Percentiles rank a stretch among this genome's conserved stretches.
Conservation (phyloP, 2,329 filamentous ascomycete species). For the Ophiostoma montium region DNA sequence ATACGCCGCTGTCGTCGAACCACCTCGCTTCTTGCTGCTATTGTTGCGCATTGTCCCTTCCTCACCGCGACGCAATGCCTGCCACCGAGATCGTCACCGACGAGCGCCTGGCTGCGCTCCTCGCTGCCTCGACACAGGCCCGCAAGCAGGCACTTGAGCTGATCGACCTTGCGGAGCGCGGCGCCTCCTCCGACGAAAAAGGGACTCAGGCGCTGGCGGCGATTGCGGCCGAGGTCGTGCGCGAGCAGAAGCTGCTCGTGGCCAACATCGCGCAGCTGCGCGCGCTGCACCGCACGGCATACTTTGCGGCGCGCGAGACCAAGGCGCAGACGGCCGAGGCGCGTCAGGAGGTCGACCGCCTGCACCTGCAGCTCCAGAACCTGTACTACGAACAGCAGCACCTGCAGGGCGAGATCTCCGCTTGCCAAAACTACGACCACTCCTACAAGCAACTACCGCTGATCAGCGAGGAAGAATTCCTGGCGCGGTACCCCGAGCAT, state of each 20-base stretch:
- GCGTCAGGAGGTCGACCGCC: slow-evolving; percentile 75
- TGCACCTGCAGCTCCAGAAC: slow-evolving; percentile 90
- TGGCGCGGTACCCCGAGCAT: slow-evolving; percentile 62
- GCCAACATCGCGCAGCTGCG: slow-evolving; percentile 69
- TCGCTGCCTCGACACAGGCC: slow-evolving; percentile 59
- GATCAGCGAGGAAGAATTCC: slow-evolving; percentile 69
- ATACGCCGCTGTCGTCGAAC: too few relatives aligned
- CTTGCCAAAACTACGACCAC: slow-evolving; percentile 86
- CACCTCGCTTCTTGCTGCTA: too few relatives aligned
- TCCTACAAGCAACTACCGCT: slow-evolving; percentile 78
- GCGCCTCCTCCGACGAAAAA: slow-evolving; percentile 15
- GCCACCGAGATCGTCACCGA: slow-evolving; percentile 48
- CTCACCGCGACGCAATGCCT: slow-evolving; percentile 28
- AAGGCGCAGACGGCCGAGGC: slow-evolving; percentile 78
- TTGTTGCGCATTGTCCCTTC: too few relatives aligned
- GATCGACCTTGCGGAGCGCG: slow-evolving; percentile 34
- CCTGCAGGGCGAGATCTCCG: slow-evolving; percentile 74
- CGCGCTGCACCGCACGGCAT: slow-evolving; percentile 67
- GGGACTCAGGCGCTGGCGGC: slow-evolving; percentile 19
- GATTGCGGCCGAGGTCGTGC: slow-evolving; percentile 43
- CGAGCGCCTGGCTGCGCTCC: slow-evolving; percentile 49
- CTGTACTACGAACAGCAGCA: slow-evolving; percentile 93
- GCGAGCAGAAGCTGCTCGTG: slow-evolving; percentile 66
- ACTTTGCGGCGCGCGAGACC: slow-evolving; percentile 69
- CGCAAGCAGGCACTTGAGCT: slow-evolving; percentile 57